phyloP scores from a whole-genome alignment of 352 stramenopile genomes.

The Pythium scleroteichum region DNA sequence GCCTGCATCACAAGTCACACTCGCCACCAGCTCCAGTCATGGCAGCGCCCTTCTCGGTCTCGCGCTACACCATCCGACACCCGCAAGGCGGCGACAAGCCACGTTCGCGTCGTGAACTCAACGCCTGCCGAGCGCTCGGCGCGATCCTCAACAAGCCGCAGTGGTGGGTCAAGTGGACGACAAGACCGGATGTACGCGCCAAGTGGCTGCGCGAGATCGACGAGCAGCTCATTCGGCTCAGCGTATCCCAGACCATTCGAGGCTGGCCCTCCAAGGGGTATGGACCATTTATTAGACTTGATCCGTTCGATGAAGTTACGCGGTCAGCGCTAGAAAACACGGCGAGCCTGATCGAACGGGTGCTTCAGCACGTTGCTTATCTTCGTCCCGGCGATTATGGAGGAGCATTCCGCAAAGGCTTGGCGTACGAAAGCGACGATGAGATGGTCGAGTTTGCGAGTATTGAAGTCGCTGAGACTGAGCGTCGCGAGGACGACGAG shows the following conservation, averaged over 20 bases:
- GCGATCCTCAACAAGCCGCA: constrained; percentile 22
- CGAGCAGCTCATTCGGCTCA: constrained; percentile 12
- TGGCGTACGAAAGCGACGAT: not conserved
- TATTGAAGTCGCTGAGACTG: too few relatives aligned
- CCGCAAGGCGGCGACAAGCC: not conserved
- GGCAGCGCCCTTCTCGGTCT: not conserved
- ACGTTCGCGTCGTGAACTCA: constrained; percentile 21
- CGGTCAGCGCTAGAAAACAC: not conserved
- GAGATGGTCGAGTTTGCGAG: not conserved
- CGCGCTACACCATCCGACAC: not conserved
- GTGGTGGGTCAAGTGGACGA: constrained; percentile 24
- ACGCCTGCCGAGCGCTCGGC: constrained; percentile 30
- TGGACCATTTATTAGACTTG: not conserved
- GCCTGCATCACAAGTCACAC: too few relatives aligned
- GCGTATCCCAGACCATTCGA: not conserved
- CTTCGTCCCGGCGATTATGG: not conserved
- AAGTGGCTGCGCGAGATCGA: constrained; percentile 32
- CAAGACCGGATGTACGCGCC: constrained; percentile 12
- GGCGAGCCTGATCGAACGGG: not conserved
- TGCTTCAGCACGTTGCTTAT: not conserved
- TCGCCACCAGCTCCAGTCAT: too few relatives aligned
- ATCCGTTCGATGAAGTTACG: not conserved
- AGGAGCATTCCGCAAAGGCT: not conserved
- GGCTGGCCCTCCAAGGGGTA: not conserved
- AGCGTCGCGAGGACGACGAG: too few relatives aligned